phyloP scores from a whole-genome alignment of 345 rosid species.

The Euphorbia pulcherrima region DNA sequence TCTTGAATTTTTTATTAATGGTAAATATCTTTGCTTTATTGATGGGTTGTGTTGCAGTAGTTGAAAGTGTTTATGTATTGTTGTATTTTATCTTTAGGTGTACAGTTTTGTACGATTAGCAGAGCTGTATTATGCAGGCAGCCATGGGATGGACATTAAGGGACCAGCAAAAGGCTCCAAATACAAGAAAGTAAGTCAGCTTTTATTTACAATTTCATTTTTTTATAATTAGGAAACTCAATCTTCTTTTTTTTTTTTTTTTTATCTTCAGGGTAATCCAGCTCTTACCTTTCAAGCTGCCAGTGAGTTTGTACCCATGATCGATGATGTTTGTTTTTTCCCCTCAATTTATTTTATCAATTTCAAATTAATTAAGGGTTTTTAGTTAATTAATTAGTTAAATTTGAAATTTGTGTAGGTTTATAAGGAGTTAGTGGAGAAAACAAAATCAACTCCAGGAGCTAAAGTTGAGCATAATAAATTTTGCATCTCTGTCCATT shows the following conservation, averaged over 20 bases:
- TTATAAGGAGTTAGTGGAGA: constrained; percentile 47
- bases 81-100: too few relatives aligned
- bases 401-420: constrained; percentile 39
- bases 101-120: constrained; percentile 74
- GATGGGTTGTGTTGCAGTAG: too few relatives aligned
- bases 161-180: constrained; percentile 64
- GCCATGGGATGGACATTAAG: constrained; percentile 99
- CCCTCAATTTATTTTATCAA: not conserved
- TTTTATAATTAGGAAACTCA: not conserved
- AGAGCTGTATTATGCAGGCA: constrained; percentile 95
- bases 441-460: constrained; percentile 72
- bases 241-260: not conserved
- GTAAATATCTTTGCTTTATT: not conserved
- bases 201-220: too few relatives aligned
- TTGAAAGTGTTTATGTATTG: too few relatives aligned
- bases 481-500: constrained; percentile 86
- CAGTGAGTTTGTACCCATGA: constrained; percentile 69
- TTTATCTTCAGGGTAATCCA: constrained; percentile 36
- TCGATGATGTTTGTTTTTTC: constrained; percentile 55
- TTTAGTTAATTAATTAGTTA: not conserved
- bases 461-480: constrained; percentile 83
- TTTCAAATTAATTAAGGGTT: too few relatives aligned
- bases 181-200: constrained; percentile 43
- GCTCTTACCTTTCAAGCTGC: constrained; percentile 78
- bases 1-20: not conserved